Percentiles rank a stretch among this genome's conserved stretches.
Conservation (phyloP, 2,329 filamentous ascomycete genomes). For the Stromatinia cepivora region DNA sequence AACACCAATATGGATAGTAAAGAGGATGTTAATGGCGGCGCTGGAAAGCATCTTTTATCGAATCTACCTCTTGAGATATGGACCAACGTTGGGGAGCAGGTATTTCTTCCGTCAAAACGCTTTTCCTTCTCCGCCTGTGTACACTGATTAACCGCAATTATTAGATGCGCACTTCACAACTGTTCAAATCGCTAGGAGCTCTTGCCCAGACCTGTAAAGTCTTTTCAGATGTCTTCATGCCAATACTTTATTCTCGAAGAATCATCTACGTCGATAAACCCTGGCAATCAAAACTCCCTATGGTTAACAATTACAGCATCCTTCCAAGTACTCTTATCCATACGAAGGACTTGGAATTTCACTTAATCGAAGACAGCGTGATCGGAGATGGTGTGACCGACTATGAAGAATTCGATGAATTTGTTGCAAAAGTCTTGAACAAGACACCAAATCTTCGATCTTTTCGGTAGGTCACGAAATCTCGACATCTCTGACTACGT, state of each 20-base stretch:
- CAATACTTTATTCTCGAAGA: background rate
- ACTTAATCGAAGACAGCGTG: background rate
- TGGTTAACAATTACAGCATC: background rate
- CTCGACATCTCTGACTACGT: background rate
- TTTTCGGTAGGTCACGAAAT: background rate
- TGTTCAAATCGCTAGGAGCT: background rate
- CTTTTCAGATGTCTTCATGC: background rate
- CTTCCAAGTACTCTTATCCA: background rate
- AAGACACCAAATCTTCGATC: background rate
- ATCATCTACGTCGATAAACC: background rate
- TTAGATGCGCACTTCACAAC: background rate
- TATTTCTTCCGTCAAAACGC: background rate
- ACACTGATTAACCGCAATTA: background rate
- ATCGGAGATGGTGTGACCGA: background rate
- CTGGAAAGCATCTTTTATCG: background rate
- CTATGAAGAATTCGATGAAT: background rate
- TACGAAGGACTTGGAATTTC: background rate
- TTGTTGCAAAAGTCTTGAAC: background rate
- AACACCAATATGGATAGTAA: slow-evolving; percentile 6
- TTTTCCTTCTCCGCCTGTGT: background rate
- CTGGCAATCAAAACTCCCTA: background rate
- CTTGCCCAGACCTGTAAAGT: background rate
- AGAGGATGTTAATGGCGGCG: background rate
- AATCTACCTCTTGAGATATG: background rate
- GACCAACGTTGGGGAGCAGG: background rate